These are phyloP conservation scores for Cynara cardunculus DNA, from an alignment of 129 eudicot species.

Conservation along the genomic window DNA sequence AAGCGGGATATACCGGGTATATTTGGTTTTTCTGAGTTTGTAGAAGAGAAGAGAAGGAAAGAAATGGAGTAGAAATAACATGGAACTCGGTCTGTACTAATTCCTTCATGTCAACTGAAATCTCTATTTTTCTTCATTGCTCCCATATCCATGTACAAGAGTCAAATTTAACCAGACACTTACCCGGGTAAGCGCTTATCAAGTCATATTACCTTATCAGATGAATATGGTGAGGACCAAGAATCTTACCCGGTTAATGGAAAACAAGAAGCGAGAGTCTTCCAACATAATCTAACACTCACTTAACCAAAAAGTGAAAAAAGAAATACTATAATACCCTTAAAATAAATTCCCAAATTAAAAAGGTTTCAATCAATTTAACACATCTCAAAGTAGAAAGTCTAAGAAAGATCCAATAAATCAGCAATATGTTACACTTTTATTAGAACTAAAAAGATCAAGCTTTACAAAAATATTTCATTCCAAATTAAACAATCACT, in stretches of 20 bases:
- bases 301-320: too few relatives aligned
- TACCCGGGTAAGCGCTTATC: too few relatives aligned
- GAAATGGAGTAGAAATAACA: neutral
- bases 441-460: neutral
- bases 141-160: too few relatives aligned
- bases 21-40: neutral
- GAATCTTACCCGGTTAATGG: too few relatives aligned
- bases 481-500: neutral
- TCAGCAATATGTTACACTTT: neutral
- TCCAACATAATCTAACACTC: too few relatives aligned
- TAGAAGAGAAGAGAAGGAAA: neutral
- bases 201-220: too few relatives aligned
- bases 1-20: neutral
- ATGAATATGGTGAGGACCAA: too few relatives aligned
- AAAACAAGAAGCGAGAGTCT: too few relatives aligned
- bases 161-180: too few relatives aligned
- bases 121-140: neutral
- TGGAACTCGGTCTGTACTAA: neutral
- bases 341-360: too few relatives aligned
- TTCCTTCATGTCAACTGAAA: neutral
- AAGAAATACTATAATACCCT: too few relatives aligned
- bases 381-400: too few relatives aligned
- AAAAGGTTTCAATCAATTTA: neutral
- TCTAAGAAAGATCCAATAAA: neutral
- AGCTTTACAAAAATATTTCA: neutral